Evolutionary conservation across 805 yeast species (phyloP).

Genomic region (Blastobotrys chiropterorum): DNA sequence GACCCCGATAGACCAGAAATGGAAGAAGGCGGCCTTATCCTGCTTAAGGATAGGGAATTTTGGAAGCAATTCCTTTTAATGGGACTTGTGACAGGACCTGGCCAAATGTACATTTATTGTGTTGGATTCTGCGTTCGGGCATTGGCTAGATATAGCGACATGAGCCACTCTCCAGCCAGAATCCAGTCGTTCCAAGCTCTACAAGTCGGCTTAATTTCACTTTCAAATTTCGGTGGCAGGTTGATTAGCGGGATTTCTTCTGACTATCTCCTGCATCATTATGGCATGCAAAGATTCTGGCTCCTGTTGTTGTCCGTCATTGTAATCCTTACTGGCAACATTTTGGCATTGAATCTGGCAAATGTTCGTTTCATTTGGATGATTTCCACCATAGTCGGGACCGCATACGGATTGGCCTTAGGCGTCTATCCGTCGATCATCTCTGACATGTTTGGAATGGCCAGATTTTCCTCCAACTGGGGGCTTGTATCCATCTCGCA

Average conservation of each 20-base stretch:
- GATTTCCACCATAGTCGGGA: constrained; percentile 53
- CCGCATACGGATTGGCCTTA: constrained; percentile 66
- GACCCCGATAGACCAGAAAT: background rate
- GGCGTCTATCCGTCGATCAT: constrained; percentile 67
- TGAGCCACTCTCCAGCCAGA: constrained; percentile 10
- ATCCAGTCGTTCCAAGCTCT: constrained; percentile 53
- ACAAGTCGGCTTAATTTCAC: constrained; percentile 64
- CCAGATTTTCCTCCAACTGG: constrained; percentile 63
- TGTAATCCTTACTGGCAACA: constrained; percentile 45
- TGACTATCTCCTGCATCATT: constrained; percentile 46
- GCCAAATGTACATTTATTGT: constrained; percentile 68
- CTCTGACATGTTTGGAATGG: constrained; percentile 65
- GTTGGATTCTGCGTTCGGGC: constrained; percentile 66
- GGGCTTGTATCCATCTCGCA: constrained; percentile 65
- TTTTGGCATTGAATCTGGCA: constrained; percentile 36
- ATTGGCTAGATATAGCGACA: constrained; percentile 23
- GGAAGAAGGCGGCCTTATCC: constrained; percentile 1
- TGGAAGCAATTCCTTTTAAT: constrained; percentile 46
- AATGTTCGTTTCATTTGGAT: constrained; percentile 38
- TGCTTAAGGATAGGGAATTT: constrained; percentile 30
- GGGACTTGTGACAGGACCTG: constrained; percentile 55
- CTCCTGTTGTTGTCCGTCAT: constrained; percentile 48
- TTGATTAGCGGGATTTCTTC: constrained; percentile 56
- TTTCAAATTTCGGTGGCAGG: constrained; percentile 62
- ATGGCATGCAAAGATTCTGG: constrained; percentile 46